phyloP scores from a whole-genome alignment of 179 eudicot species.

The Beta macrorhiza region DNA sequence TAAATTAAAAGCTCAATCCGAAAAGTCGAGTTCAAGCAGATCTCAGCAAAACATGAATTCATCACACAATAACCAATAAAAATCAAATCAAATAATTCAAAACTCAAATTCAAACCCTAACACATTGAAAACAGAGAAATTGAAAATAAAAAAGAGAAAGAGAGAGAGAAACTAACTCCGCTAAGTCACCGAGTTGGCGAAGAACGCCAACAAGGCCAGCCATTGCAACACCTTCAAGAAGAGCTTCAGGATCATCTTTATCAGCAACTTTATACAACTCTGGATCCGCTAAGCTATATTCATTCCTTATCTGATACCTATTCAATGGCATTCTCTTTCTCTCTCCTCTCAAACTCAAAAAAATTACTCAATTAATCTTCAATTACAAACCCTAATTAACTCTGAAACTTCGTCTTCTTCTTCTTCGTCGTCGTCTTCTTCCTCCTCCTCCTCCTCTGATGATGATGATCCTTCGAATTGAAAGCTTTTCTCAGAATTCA shows the following conservation, averaged over 20 bases:
- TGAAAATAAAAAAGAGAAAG: too few species aligned
- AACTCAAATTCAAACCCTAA: constrained; percentile 18
- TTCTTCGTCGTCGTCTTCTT: not conserved
- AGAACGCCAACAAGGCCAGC: constrained; percentile 95
- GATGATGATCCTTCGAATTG: not conserved
- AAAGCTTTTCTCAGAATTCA: constrained; percentile 16
- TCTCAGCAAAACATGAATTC: constrained; percentile 26
- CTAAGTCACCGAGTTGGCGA: constrained; percentile 97
- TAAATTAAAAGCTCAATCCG: not conserved
- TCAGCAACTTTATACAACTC: constrained; percentile 87
- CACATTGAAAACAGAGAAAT: not conserved
- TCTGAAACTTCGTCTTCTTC: not conserved
- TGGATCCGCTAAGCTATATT: constrained; percentile 87
- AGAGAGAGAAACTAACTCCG: constrained; percentile 53
- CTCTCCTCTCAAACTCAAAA: not conserved
- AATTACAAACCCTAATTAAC: constrained; percentile 26
- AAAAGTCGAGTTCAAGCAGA: constrained; percentile 32
- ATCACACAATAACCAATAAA: constrained; percentile 10
- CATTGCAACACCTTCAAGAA: constrained; percentile 97
- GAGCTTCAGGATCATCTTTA: constrained; percentile 95
- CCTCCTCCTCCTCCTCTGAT: not conserved
- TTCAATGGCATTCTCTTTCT: constrained; percentile 61
- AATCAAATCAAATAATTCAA: constrained; percentile 2
- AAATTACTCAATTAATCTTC: not conserved
- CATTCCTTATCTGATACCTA: constrained; percentile 71